Percentiles rank a stretch among this genome's conserved stretches.
Conservation (phyloP, 371 early-diverging fungal genomes). For the Massospora cicadina region DNA sequence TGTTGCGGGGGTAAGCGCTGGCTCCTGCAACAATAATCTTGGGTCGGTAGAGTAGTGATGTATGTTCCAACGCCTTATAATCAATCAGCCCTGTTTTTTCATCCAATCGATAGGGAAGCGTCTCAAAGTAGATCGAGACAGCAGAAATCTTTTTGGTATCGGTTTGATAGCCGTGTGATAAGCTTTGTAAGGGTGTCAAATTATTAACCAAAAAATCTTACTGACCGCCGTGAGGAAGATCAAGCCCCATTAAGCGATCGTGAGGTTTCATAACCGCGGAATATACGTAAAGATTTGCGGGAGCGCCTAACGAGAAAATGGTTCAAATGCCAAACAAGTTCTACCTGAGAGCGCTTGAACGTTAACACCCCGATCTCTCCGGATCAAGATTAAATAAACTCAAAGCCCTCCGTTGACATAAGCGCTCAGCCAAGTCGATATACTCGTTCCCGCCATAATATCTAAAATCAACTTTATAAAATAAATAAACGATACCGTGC, state of each 20-base stretch:
- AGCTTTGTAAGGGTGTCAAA: slow-evolving; percentile 21
- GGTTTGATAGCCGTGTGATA: slow-evolving; percentile 98
- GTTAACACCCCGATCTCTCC: slow-evolving; percentile 94
- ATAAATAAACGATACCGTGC: slow-evolving; percentile 38
- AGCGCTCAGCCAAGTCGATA: slow-evolving; percentile 88
- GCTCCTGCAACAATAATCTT: slow-evolving; percentile 98
- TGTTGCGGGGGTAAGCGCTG: slow-evolving; percentile 89
- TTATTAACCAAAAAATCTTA: slow-evolving; percentile 24
- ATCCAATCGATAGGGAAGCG: slow-evolving; percentile 89
- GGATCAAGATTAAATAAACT: slow-evolving; percentile 77
- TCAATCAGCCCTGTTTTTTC: slow-evolving; percentile 87
- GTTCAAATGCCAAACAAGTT: neutral
- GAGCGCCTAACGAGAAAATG: slow-evolving; percentile 38
- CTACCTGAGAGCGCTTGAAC: slow-evolving; percentile 93
- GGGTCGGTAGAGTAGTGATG: slow-evolving; percentile 82
- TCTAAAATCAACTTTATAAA: slow-evolving; percentile 1
- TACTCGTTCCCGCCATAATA: slow-evolving; percentile 99
- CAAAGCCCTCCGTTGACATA: slow-evolving; percentile 94
- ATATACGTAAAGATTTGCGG: slow-evolving; percentile 97
- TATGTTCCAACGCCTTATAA: slow-evolving; percentile 75
- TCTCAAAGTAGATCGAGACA: slow-evolving; percentile 94
- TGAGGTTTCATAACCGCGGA: slow-evolving; percentile 91
- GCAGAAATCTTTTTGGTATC: slow-evolving; percentile 94
- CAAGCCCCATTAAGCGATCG: slow-evolving; percentile 98
- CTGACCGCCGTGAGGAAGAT: slow-evolving; percentile 98